Base-by-base conservation (phyloP, 805 yeast genomes). In the Vanderwaltozyma verrucispora region DNA sequence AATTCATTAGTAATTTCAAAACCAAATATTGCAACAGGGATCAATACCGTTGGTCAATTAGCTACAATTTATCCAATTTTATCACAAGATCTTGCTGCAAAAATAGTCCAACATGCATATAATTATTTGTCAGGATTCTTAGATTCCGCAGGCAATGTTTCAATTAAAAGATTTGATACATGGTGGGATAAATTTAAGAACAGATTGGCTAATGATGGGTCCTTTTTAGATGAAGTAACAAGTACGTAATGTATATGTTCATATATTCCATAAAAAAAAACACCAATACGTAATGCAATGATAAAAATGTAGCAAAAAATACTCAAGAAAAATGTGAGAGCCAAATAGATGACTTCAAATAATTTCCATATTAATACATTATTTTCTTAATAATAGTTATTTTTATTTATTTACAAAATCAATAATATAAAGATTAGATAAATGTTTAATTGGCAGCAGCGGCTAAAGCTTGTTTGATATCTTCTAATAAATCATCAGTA, bases 111-210 rank as follows among this genome's bases (percentile, higher is more conserved):
- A 28, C 86, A 92, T 59, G 96, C 96, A 2, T 92, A 89, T 62
- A 88, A 92, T 54, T 92, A 74, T 55, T 61, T 89, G 34, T 77
- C 94, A 2, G 84, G 96, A n/a, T 89, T 88, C 55, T 72, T 86
- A 7, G 95, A 86, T 52, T 56, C 64, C 5, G 67, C 72, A 17
- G 94, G 95, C 2, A 84, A 77, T 48, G 96, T 89, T 3, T 81
- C 88, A 3, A 83, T 89, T 53, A 83, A 80, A 51, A 81, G 77
- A 30, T 89, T 89, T 51, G 94, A 89, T 54, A 80, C 73, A 29
- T 89, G 98, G 98, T 85, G 98, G 98, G 78, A 72, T 46, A 88
- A 86, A 60, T 89, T 92, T 62, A 83, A 74, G 56, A 61, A 72
- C 6, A 79, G 81, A 52, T 50, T 92, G 41, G 69, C 74, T 10